Evolutionary conservation across 805 yeast genomes (phyloP), one percentile per base, ranked within the genome.

Genomic region (Sugiyamaella boreocaroliniensis): DNA sequence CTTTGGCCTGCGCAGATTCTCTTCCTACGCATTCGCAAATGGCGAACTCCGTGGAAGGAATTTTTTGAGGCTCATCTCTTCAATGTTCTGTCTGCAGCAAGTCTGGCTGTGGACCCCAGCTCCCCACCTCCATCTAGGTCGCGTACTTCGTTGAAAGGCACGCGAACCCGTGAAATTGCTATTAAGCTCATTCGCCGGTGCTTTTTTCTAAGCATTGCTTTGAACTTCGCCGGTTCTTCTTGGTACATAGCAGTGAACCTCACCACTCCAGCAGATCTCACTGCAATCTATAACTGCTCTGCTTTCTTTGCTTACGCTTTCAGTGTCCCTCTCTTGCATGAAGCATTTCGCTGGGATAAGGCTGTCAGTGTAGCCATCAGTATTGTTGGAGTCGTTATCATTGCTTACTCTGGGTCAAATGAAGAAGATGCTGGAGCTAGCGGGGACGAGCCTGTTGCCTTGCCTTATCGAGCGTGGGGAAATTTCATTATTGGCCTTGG

Each of bases 211-310:
- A 76, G 85, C 2, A 29, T 78, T 8, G 77, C 88, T 6, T 71
- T 88, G 55, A 86, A 86, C 16, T 55, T 80, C 1, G 96, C 95
- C 0, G 96, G 95, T 1, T 72, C 79, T 16, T 80, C 95, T 1
- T 88, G 96, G 96, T 89, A 87, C 64, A 77, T 86, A 15, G 85
- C 96, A 10, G 86, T 89, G 81, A 75, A 82, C 29, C 69, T 86
- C 63, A 82, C 95, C 0, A 85, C 89, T 29, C 88, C 95, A 0
- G 76, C 88, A 2, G 96, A 89, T 62, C 85, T 89, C 40, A 89
- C 96, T 1, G 96, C 96, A 2, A 88, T 88, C 55, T 89, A 88
- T 70, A 88, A 89, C 70, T 87, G 93, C 65, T 83, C 92, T 14
- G 95, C 96, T 0, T 89, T 89, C 66, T 84, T 90, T 3, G 96